Base-by-base conservation (phyloP, 177 flowering plant species). In the Vitis hybrid region DNA sequence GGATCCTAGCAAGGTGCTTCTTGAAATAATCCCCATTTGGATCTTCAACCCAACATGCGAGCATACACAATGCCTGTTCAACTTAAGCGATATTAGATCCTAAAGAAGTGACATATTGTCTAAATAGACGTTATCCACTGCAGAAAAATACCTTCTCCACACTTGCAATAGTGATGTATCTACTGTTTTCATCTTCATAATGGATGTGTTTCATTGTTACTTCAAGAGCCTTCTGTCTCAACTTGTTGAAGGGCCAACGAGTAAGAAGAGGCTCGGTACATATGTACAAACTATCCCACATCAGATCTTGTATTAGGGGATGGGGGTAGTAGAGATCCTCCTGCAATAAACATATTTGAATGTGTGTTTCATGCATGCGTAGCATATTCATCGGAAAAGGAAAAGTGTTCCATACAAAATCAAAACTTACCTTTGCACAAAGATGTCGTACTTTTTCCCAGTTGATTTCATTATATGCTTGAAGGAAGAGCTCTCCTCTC, bases 21-120 rank as follows among this genome's bases (percentile, higher is more conserved):
- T 81, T 81, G 55, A 79, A 79, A 30, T 65, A 59, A 46, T 71
- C 77, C 0, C 85, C 80, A 65, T 74, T 60, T 13, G 86, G 89
- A 70, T 88, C 82, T 70, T 86, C 89, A 2, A 73, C 86, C 90
- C 90, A 87, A 66, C 87, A 85, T 63, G 83, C 79, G 59, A 85
- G 79, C 87, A 87, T 85, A 62, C 80, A 75, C 12, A 84, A 56
- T 0, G 68, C 81, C 75, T 78, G 62, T 40, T 18, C 61, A 68
- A 46, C n/a, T 51, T 27, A 21, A 19, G 24, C 11, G 0, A 19
- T 58, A 58, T 58, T 4, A 13, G 4, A 6, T 0, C 56, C 56
- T 0, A 54, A 54, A 12, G 56, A 54, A 35, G 0, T 4, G 40
- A 35, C 2, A 35, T 35, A 35, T 2, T 35, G 40, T 35, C 40